These are phyloP conservation scores for Phialocephala subalpina DNA, from an alignment of 2,329 filamentous ascomycete species.

Conservation along the genomic window DNA sequence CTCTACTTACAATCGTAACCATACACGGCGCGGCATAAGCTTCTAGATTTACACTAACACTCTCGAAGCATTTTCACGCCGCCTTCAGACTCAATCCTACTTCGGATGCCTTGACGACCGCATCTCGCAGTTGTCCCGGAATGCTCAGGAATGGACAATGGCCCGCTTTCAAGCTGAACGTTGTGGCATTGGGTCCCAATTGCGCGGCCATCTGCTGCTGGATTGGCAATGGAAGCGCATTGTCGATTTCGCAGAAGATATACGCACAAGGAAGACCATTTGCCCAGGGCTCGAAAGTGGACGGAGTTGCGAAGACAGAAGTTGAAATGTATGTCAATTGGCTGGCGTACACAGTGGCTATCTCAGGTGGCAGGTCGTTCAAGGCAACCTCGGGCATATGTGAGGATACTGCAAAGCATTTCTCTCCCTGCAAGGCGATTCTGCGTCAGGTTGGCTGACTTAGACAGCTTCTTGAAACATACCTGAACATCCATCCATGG, in stretches of 20 bases:
- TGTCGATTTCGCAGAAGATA: slow-evolving; percentile 33
- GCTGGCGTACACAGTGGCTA: slow-evolving; percentile 10
- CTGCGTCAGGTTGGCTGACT: neutral
- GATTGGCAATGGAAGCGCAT: slow-evolving; percentile 23
- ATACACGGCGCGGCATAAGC: neutral
- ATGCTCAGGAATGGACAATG: slow-evolving; percentile 34
- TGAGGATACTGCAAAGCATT: slow-evolving; percentile 11
- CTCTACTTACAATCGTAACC: too few species aligned
- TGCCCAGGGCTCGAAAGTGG: slow-evolving; percentile 34
- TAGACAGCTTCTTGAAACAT: neutral
- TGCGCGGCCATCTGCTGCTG: slow-evolving; percentile 32
- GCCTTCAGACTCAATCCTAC: neutral
- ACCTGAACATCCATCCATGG: slow-evolving; percentile 34
- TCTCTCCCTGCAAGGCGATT: slow-evolving; percentile 25
- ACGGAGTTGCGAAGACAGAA: slow-evolving; percentile 24
- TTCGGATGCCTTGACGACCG: slow-evolving; percentile 19
- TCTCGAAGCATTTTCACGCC: neutral
- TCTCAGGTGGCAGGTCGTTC: slow-evolving; percentile 28
- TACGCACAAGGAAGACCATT: slow-evolving; percentile 30
- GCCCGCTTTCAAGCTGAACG: slow-evolving; percentile 25
- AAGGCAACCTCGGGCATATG: slow-evolving; percentile 18
- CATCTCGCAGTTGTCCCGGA: slow-evolving; percentile 29
- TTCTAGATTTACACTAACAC: neutral
- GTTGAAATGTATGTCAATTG: slow-evolving; percentile 25
- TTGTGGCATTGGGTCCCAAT: slow-evolving; percentile 23